phyloP scores from a whole-genome alignment of 164 flowering plant species.

The Tetracentron sinense region DNA sequence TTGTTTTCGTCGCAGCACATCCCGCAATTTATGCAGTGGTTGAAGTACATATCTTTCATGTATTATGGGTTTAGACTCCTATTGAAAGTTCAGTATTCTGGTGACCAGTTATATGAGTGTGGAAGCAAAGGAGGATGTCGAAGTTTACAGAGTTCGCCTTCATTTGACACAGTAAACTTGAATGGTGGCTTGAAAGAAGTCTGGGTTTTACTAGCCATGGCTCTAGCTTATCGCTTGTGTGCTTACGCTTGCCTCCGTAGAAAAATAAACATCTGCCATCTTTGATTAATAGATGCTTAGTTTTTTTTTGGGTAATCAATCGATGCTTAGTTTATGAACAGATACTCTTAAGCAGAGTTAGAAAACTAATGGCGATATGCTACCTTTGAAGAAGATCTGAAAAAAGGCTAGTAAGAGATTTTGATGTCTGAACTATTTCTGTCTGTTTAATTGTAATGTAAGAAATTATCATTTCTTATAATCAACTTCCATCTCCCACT shows the following conservation, averaged over 20 bases:
- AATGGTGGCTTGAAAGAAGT: conserved; percentile 76
- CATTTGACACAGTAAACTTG: conserved; percentile 78
- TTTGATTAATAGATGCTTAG: conserved; percentile 29
- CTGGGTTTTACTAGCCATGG: conserved; percentile 86
- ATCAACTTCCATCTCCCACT: too few species aligned
- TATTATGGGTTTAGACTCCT: conserved; percentile 85
- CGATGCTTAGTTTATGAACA: too few species aligned
- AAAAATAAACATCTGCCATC: conserved; percentile 37
- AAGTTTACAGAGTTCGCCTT: conserved; percentile 73
- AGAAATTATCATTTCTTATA: too few species aligned
- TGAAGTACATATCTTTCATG: conserved; percentile 87
- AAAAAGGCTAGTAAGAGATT: too few species aligned
- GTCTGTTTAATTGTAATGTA: too few species aligned
- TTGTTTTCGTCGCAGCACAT: conserved; percentile 65
- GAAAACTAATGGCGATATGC: too few species aligned
- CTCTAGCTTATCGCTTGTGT: conserved; percentile 52
- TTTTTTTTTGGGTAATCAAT: too few species aligned
- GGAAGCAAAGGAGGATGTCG: conserved; percentile 68
- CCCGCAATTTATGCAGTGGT: conserved; percentile 85
- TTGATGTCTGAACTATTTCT: too few species aligned
- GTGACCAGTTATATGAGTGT: conserved; percentile 74
- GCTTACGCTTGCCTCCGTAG: conserved; percentile 81
- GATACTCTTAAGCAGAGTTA: too few species aligned
- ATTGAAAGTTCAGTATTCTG: conserved; percentile 87
- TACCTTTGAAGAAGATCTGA: too few species aligned